These are phyloP conservation scores for Lobosporangium transversale DNA, from an alignment of 192 early-diverging fungal genomes.

Conservation along the genomic window DNA sequence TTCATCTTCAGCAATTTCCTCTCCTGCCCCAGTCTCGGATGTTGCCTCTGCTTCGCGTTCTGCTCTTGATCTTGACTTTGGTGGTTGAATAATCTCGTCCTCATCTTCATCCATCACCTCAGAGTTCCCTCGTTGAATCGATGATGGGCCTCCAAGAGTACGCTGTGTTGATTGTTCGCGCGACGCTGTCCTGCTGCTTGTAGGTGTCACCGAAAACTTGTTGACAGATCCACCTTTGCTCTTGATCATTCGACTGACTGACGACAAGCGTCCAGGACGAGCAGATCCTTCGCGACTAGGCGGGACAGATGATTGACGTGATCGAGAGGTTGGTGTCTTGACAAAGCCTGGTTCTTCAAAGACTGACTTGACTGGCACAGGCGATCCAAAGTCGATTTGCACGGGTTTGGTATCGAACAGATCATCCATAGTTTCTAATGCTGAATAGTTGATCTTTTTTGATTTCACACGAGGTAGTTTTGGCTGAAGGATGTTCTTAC, in stretches of 20 bases:
- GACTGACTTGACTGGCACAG: constrained; percentile 32
- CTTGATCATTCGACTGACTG: constrained; percentile 53
- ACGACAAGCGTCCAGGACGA: constrained; percentile 57
- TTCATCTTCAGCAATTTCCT: constrained; percentile 55
- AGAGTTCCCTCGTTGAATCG: constrained; percentile 16
- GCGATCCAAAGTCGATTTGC: constrained; percentile 6
- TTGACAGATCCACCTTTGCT: constrained; percentile 36
- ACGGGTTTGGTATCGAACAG: constrained; percentile 64
- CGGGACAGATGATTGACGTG: constrained; percentile 46
- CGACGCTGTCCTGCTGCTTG: constrained; percentile 48
- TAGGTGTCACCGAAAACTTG: constrained; percentile 46
- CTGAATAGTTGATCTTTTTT: constrained; percentile 90
- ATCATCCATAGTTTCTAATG: constrained; percentile 70
- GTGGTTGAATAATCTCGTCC: constrained; percentile 51
- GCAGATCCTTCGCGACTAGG: constrained; percentile 58
- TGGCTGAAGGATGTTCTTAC: constrained; percentile 73
- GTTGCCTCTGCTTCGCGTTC: constrained; percentile 49
- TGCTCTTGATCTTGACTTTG: constrained; percentile 34
- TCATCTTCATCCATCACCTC: constrained; percentile 57
- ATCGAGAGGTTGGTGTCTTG: constrained; percentile 33
- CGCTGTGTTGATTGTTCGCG: constrained; percentile 47
- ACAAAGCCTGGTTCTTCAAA: constrained; percentile 43
- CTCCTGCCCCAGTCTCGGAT: constrained; percentile 39
- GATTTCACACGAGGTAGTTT: constrained; percentile 72
- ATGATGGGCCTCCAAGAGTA: constrained; percentile 28